Evolutionary conservation across 2,329 filamentous ascomycete genomes (phyloP).

Genomic region (Fusarium nelsonii): DNA sequence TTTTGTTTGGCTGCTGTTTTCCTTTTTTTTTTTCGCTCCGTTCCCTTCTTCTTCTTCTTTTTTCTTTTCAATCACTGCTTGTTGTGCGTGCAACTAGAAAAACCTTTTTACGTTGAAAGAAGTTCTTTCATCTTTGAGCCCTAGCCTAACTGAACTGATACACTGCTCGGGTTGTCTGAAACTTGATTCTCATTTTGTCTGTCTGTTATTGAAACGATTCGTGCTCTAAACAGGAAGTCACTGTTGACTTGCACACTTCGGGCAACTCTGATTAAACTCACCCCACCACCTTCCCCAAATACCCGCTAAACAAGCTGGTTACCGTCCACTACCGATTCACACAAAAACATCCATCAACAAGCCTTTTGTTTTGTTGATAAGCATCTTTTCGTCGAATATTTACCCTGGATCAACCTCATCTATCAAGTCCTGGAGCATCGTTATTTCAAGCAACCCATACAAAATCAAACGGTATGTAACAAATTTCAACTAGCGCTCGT

Average conservation of each 20-base stretch:
- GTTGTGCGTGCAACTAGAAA: slow-evolving; percentile 15
- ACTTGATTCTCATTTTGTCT: slow-evolving; percentile 3
- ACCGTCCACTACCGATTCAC: slow-evolving; percentile 38
- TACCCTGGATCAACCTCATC: not conserved
- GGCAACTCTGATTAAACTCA: slow-evolving; percentile 36
- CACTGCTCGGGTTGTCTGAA: not conserved
- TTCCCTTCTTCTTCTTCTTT: slow-evolving; percentile 2
- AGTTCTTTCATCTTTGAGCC: slow-evolving; percentile 18
- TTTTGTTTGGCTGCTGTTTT: slow-evolving; percentile 11
- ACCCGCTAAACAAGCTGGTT: slow-evolving; percentile 44
- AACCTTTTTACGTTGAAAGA: not conserved
- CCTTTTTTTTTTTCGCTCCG: not conserved
- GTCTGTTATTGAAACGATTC: not conserved
- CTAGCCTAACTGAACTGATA: slow-evolving; percentile 5
- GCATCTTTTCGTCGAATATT: slow-evolving; percentile 5
- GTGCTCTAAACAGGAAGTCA: slow-evolving; percentile 20
- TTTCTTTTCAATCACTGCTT: not conserved
- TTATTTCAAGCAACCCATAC: not conserved
- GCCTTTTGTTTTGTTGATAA: slow-evolving; percentile 20
- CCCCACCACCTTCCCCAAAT: slow-evolving; percentile 38
- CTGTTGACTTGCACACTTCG: slow-evolving; percentile 26
- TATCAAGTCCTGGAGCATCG: not conserved
- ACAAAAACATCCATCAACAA: slow-evolving; percentile 41
- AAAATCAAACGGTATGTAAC: slow-evolving; percentile 23
- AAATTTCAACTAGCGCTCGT: not conserved